Evolutionary conservation across 1,284 basidiomycete species (phyloP).

Genomic region (Apiotrichum akiyoshidainum): DNA sequence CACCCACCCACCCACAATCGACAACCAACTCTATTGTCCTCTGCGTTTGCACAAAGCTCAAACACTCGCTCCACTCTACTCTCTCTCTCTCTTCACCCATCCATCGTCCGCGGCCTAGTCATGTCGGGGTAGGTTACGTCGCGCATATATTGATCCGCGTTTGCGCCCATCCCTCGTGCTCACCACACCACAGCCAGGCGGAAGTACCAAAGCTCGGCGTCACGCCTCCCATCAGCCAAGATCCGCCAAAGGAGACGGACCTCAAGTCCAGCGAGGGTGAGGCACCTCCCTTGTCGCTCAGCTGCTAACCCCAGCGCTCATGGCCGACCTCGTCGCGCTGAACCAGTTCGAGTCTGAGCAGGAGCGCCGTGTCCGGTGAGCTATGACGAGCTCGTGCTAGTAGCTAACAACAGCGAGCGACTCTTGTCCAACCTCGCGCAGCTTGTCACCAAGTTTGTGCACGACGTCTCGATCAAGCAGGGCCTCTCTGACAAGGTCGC

Average conservation of each 20-base stretch:
- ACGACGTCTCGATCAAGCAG: slow-evolving; percentile 68
- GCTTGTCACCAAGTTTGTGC: slow-evolving; percentile 92
- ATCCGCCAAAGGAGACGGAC: slow-evolving; percentile 66
- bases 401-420: slow-evolving; percentile 66
- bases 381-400: slow-evolving; percentile 14
- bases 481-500: slow-evolving; percentile 86
- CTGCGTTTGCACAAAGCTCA: not conserved
- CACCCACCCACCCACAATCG: no score
- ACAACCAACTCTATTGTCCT: slow-evolving; percentile 2
- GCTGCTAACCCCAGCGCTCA: slow-evolving; percentile 31
- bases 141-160: not conserved
- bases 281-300: not conserved
- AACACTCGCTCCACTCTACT: no score
- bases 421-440: slow-evolving; percentile 86
- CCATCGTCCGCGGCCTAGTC: not conserved
- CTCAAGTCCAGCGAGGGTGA: slow-evolving; percentile 72
- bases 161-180: not conserved
- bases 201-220: slow-evolving; percentile 50
- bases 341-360: slow-evolving; percentile 87
- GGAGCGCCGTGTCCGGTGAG: slow-evolving; percentile 83
- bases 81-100: no score
- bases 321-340: slow-evolving; percentile 79
- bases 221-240: slow-evolving; percentile 87
- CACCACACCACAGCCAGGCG: slow-evolving; percentile 8
- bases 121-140: slow-evolving; percentile 13